phyloP scores from a whole-genome alignment of 805 yeast genomes.

The Teunomyces kruisii region DNA sequence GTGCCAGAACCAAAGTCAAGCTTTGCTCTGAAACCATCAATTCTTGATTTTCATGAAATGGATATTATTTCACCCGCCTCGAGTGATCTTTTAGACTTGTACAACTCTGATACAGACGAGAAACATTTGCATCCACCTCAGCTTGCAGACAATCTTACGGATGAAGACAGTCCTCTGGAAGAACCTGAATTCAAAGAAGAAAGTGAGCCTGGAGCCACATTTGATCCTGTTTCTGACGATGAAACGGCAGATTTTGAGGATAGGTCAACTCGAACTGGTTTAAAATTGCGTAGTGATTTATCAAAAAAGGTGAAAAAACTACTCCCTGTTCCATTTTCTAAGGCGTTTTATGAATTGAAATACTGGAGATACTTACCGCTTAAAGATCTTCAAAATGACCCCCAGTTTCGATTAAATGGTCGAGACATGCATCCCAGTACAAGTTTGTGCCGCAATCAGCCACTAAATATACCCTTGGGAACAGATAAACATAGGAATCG shows the following conservation, averaged over 20 bases:
- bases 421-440: too few relatives aligned
- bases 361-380: background rate
- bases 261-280: background rate
- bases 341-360: background rate
- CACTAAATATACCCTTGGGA: background rate
- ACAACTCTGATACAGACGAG: too few relatives aligned
- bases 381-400: background rate
- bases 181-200: too few relatives aligned
- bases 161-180: too few relatives aligned
- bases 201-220: too few relatives aligned
- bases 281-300: background rate
- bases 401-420: background rate
- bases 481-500: constrained; percentile 6
- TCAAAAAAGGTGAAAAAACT: background rate
- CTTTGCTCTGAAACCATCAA: background rate
- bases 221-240: background rate
- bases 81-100: too few relatives aligned
- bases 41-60: background rate
- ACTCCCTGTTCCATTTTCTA: background rate
- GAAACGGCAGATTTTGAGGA: background rate
- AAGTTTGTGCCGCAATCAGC: too few relatives aligned
- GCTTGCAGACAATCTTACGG: too few relatives aligned
- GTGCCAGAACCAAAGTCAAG: background rate
- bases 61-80: background rate
- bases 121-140: too few relatives aligned